These are phyloP conservation scores for Phytophthora nicotianae DNA, from an alignment of 352 stramenopile genomes.

Conservation along the genomic window DNA sequence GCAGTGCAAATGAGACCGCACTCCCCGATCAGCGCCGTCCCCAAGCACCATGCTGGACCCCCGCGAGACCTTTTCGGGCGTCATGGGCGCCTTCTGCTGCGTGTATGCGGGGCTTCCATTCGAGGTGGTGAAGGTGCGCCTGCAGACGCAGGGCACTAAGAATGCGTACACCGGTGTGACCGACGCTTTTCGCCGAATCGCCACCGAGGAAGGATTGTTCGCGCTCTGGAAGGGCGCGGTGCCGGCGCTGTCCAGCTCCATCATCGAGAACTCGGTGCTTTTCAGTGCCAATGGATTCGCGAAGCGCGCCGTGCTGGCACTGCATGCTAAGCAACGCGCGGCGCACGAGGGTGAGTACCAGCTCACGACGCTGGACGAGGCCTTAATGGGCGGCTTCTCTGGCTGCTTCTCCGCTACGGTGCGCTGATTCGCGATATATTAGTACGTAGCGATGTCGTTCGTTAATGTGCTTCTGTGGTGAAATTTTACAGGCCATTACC, in stretches of 20 bases:
- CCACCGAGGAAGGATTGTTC: constrained; percentile 67
- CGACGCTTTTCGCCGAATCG: constrained; percentile 75
- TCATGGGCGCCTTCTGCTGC: constrained; percentile 81
- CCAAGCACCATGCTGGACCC: constrained; percentile 61
- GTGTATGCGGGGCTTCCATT: constrained; percentile 89
- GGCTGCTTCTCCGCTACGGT: constrained; percentile 88
- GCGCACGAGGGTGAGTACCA: constrained; percentile 55
- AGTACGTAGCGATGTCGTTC: neutral
- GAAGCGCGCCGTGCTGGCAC: constrained; percentile 62
- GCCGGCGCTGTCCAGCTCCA: constrained; percentile 84
- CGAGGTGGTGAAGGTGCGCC: constrained; percentile 86
- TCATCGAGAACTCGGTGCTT: constrained; percentile 91
- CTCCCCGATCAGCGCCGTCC: constrained; percentile 1
- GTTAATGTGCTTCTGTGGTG: neutral
- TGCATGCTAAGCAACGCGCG: constrained; percentile 54
- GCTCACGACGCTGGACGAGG: constrained; percentile 83
- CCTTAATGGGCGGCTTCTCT: constrained; percentile 77
- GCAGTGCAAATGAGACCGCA: constrained; percentile 2
- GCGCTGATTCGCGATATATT: neutral
- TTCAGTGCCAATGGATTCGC: constrained; percentile 88
- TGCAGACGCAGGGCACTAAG: constrained; percentile 76
- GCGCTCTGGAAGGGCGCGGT: constrained; percentile 91
- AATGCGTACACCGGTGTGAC: constrained; percentile 67
- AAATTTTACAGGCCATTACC: constrained; percentile 68
- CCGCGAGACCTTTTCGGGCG: constrained; percentile 76